Conservation (phyloP, 2,329 filamentous ascomycete species). For the Sclerotinia subarctica region DNA sequence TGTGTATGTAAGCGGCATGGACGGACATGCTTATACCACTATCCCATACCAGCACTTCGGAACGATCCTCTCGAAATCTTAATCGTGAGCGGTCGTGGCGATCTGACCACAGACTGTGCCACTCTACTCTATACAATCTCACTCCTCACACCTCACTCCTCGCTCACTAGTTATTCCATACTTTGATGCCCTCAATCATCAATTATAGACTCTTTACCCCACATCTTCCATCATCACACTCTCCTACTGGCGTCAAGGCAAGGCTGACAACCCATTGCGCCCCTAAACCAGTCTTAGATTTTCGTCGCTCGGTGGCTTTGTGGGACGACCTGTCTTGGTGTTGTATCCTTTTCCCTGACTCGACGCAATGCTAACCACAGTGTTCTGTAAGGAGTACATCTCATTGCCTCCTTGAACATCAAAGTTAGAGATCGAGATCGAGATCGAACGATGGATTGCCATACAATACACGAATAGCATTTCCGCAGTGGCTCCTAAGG, state of each 20-base stretch:
- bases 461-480: neutral
- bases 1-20: constrained; percentile 2
- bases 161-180: neutral
- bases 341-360: neutral
- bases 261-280: constrained; percentile 17
- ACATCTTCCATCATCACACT: neutral
- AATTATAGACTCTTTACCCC: neutral
- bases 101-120: neutral
- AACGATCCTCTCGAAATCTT: constrained; percentile 1
- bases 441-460: neutral
- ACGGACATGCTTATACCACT: neutral
- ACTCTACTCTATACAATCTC: neutral
- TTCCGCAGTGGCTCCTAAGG: neutral
- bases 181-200: neutral
- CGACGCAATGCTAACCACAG: neutral
- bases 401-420: neutral
- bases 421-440: neutral
- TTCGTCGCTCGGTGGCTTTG: constrained; percentile 13
- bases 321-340: neutral
- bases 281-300: neutral
- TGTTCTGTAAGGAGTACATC: neutral
- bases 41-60: neutral
- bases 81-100: neutral
- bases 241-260: constrained; percentile 13
- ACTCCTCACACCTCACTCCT: too few relatives aligned